Evolutionary conservation across 2,329 filamentous ascomycete genomes (phyloP).

Genomic region (Aspergillus luchuensis): DNA sequence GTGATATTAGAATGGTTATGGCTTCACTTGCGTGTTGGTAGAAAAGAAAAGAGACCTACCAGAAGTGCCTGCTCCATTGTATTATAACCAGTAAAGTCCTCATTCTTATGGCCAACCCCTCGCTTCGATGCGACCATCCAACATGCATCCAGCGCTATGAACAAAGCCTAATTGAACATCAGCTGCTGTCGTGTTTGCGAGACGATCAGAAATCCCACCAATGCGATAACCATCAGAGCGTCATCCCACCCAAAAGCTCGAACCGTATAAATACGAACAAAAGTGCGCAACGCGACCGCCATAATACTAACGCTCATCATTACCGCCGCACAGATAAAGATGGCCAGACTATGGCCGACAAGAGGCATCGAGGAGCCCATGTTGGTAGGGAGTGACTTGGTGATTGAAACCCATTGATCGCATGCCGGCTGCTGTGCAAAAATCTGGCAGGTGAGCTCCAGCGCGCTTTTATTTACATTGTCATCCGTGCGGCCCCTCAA

Average conservation of each 20-base stretch:
- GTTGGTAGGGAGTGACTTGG: not conserved
- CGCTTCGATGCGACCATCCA: slow-evolving; percentile 11
- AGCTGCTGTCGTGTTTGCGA: not conserved
- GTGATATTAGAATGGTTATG: not conserved
- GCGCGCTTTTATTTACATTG: not conserved
- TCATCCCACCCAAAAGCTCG: slow-evolving; percentile 30
- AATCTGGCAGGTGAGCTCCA: not conserved
- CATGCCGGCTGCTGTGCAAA: not conserved
- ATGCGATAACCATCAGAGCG: slow-evolving; percentile 24
- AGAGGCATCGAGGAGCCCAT: slow-evolving; percentile 21
- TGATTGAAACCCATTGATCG: not conserved
- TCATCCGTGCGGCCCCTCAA: not conserved
- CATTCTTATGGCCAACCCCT: slow-evolving; percentile 12
- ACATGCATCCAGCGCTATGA: not conserved
- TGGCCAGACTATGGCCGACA: slow-evolving; percentile 21
- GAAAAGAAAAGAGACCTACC: slow-evolving; percentile 1
- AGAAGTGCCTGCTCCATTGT: slow-evolving; percentile 3
- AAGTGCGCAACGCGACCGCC: slow-evolving; percentile 24
- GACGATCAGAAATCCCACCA: slow-evolving; percentile 14
- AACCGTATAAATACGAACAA: slow-evolving; percentile 26
- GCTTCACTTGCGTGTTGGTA: too few relatives aligned
- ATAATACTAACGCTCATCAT: slow-evolving; percentile 23
- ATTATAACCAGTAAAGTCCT: not conserved
- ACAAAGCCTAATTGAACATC: slow-evolving; percentile 4
- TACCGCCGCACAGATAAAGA: slow-evolving; percentile 21